Evolutionary conservation across 768 basidiomycete species (phyloP).

Genomic region (Calvatia gigantea): DNA sequence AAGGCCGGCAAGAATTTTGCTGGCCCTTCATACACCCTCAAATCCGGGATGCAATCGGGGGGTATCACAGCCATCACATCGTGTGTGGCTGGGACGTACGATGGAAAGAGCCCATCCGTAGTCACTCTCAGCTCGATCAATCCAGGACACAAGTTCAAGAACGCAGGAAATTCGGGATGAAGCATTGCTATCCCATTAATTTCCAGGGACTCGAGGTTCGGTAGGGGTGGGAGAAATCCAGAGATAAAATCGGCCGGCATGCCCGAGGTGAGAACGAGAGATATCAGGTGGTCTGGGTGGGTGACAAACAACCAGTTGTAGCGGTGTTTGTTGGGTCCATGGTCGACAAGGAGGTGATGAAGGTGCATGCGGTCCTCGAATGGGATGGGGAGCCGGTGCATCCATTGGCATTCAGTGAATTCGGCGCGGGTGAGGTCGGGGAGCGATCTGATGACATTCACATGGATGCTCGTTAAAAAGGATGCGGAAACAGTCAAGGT

Average conservation of each 20-base stretch:
- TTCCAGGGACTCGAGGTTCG: constrained; percentile 11
- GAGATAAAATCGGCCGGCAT: constrained; percentile 9
- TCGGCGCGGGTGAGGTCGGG: constrained; percentile 1
- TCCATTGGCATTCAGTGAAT: constrained; percentile 8
- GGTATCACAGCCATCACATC: constrained; percentile 4
- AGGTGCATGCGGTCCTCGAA: constrained; percentile 7
- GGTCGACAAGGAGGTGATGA: constrained; percentile 6
- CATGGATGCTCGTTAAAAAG: constrained; percentile 6
- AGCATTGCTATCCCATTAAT: constrained; percentile 7
- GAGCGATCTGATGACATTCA: background rate
- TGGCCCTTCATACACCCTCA: constrained; percentile 8
- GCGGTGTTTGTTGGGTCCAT: constrained; percentile 6
- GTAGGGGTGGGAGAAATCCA: constrained; percentile 4
- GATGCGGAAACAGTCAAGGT: constrained; percentile 8
- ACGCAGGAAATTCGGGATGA: constrained; percentile 4
- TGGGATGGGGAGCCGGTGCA: background rate
- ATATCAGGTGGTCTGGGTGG: constrained; percentile 2
- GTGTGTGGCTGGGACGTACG: background rate
- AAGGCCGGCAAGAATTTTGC: background rate
- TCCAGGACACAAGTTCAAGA: background rate
- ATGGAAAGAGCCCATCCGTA: background rate
- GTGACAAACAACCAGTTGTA: constrained; percentile 10
- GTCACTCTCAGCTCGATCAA: constrained; percentile 3
- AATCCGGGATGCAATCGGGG: background rate
- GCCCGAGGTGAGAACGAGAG: constrained; percentile 7